phyloP scores from a whole-genome alignment of 331 rosid genomes.

The Dryas integrifolia region DNA sequence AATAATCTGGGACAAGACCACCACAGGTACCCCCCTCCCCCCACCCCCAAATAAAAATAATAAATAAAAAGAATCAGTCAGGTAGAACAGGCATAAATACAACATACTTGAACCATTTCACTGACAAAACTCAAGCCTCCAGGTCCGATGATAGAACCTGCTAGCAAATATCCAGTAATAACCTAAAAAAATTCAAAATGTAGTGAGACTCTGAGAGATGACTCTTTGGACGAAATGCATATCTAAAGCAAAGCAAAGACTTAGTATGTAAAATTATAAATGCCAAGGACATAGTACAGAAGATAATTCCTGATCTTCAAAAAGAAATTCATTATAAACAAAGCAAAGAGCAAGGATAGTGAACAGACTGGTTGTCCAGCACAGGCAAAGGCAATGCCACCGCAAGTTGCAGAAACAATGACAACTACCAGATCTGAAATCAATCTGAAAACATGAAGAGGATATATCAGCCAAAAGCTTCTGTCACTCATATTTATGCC shows the following conservation, averaged over 20 bases:
- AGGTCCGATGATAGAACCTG: constrained; percentile 90
- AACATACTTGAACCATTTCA: constrained; percentile 97
- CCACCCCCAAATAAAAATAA: background rate
- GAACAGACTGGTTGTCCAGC: constrained; percentile 91
- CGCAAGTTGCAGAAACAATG: constrained; percentile 94
- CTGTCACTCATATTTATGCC: constrained; percentile 16
- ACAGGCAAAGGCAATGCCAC: constrained; percentile 97
- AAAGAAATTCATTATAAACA: background rate
- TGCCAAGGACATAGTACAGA: background rate
- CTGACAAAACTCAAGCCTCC: constrained; percentile 93
- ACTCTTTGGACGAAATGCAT: constrained; percentile 1
- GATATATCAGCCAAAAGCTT: constrained; percentile 30
- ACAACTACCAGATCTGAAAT: constrained; percentile 91
- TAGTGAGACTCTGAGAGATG: constrained; percentile 4
- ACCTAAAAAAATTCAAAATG: constrained; percentile 51
- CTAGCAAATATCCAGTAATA: constrained; percentile 84
- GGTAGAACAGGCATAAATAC: constrained; percentile 7
- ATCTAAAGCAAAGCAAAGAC: constrained; percentile 8
- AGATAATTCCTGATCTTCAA: background rate
- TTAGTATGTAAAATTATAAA: background rate
- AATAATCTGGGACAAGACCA: background rate
- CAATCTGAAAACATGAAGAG: constrained; percentile 51
- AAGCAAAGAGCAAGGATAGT: constrained; percentile 27
- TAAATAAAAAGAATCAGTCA: background rate
- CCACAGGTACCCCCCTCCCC: too few relatives aligned